phyloP scores from a whole-genome alignment of 2,329 filamentous ascomycete species.

The Diplocarpon mali region DNA sequence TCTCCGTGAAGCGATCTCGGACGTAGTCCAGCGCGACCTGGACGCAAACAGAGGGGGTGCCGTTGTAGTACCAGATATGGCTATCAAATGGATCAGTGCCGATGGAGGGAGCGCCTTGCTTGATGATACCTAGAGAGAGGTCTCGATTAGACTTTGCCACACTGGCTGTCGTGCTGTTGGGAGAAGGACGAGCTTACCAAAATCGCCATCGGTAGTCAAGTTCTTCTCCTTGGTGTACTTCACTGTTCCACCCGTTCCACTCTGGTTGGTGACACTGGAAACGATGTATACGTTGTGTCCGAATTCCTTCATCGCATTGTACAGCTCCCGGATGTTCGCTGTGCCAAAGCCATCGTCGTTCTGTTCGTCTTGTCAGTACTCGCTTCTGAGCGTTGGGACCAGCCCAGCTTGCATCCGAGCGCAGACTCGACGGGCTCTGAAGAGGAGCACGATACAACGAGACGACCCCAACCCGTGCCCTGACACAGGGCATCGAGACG shows the following conservation, averaged over 20 bases:
- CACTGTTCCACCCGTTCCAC: conserved; percentile 34
- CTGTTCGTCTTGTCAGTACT: conserved; percentile 1
- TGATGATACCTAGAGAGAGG: conserved; percentile 28
- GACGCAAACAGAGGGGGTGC: conserved; percentile 43
- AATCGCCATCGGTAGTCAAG: conserved; percentile 33
- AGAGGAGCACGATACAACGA: too few relatives aligned
- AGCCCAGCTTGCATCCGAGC: neutral
- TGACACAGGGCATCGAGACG: too few relatives aligned
- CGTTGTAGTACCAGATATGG: conserved; percentile 51
- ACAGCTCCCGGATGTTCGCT: conserved; percentile 33
- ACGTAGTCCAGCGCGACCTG: conserved; percentile 47
- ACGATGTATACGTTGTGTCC: conserved; percentile 34
- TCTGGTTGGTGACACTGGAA: conserved; percentile 33
- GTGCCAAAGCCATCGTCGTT: conserved; percentile 33
- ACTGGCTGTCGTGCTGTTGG: neutral
- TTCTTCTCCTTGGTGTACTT: conserved; percentile 34
- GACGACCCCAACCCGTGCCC: too few relatives aligned
- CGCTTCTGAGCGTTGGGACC: too few relatives aligned
- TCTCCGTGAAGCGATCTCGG: conserved; percentile 37
- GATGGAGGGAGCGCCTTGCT: conserved; percentile 35
- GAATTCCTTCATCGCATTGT: conserved; percentile 28
- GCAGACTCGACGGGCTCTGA: neutral
- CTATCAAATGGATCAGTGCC: conserved; percentile 40
- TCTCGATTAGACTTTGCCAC: neutral
- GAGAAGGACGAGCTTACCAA: conserved; percentile 15